phyloP scores from a whole-genome alignment of 768 basidiomycete genomes.

The Lactarius hengduanensis region DNA sequence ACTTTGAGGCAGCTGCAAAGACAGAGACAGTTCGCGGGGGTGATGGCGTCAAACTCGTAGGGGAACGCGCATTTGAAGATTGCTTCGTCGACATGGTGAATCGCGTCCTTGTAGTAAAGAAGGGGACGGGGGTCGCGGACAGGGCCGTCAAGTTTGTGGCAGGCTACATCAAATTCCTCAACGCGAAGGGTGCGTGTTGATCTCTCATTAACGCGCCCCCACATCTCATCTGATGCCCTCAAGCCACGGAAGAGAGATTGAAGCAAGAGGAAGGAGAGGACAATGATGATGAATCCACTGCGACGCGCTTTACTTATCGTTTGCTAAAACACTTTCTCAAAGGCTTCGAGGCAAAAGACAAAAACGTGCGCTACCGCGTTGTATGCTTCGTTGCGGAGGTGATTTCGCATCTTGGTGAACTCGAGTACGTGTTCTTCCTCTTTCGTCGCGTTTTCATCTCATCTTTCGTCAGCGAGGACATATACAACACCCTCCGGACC shows the following conservation, averaged over 20 bases:
- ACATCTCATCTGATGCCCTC: neutral
- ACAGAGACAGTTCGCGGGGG: conserved; percentile 52
- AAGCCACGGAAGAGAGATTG: conserved; percentile 37
- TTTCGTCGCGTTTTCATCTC: neutral
- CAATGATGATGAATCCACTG: conserved; percentile 48
- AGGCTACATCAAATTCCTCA: conserved; percentile 71
- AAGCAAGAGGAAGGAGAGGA: conserved; percentile 38
- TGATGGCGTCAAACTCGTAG: conserved; percentile 54
- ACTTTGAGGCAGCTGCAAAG: conserved; percentile 56
- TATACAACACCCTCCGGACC: conserved; percentile 60
- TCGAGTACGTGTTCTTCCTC: conserved; percentile 62
- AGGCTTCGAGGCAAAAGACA: conserved; percentile 86
- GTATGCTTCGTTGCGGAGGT: conserved; percentile 76
- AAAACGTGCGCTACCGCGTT: conserved; percentile 77
- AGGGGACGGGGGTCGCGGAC: conserved; percentile 75
- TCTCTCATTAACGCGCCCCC: neutral
- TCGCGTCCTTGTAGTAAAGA: conserved; percentile 69
- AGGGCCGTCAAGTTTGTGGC: conserved; percentile 79
- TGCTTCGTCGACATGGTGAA: conserved; percentile 58
- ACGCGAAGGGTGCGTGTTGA: conserved; percentile 62
- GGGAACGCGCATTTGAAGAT: conserved; percentile 76
- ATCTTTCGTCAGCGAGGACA: conserved; percentile 58
- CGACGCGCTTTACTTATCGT: conserved; percentile 49
- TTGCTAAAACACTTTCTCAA: conserved; percentile 58
- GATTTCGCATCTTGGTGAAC: conserved; percentile 74